Conservation (phyloP, 202 grass and related monocot genomes). For the Alloteropsis angusta region DNA sequence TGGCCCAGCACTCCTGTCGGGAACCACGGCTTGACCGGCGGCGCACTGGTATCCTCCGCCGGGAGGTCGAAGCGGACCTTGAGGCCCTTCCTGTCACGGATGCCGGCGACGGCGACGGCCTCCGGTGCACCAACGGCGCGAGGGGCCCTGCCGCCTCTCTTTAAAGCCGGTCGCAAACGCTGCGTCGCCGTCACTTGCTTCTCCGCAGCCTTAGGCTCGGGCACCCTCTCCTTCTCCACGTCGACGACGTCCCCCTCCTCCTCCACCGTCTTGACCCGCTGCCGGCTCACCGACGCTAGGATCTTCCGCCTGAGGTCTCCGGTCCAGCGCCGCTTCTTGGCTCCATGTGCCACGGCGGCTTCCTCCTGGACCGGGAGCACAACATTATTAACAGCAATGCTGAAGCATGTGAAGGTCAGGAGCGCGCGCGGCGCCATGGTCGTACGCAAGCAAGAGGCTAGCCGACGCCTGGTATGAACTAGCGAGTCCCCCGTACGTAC, state of each 20-base stretch:
- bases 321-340: conserved; percentile 10
- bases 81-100: neutral
- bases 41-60: neutral
- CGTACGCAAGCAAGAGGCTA: neutral
- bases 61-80: neutral
- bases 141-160: neutral
- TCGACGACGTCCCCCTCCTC: neutral
- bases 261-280: neutral
- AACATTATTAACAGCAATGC: neutral
- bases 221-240: neutral
- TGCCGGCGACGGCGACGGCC: neutral
- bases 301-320: conserved; percentile 5
- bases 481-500: too few species aligned
- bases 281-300: neutral
- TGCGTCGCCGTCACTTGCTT: neutral
- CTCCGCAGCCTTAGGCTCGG: neutral
- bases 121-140: neutral
- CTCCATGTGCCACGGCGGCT: neutral
- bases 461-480: neutral
- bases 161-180: neutral
- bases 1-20: neutral
- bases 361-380: neutral
- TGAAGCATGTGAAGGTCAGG: neutral
- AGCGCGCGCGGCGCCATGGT: neutral
- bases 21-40: neutral